Percentiles rank a stretch among this genome's conserved stretches.
Evolutionary conservation across 2,329 filamentous ascomycete species (phyloP).

Genomic region (Mycosphaerella arachidis): DNA sequence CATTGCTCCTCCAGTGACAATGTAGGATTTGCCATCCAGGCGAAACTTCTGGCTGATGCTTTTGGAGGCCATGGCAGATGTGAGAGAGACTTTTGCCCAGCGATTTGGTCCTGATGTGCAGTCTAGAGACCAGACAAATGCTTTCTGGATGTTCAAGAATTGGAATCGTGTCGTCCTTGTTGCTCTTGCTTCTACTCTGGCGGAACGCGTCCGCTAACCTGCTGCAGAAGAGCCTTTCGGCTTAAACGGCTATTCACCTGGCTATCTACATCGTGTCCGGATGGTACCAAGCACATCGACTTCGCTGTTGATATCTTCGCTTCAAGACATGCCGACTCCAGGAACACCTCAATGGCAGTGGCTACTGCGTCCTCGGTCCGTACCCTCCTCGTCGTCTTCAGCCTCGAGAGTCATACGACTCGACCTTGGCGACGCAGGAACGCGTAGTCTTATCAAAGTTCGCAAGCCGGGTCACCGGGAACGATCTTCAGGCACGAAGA

Average conservation of each 20-base stretch:
- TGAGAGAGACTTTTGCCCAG: no score
- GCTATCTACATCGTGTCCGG: background rate
- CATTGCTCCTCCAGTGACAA: constrained; percentile 28
- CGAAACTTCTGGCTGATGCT: constrained; percentile 20
- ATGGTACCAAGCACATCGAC: background rate
- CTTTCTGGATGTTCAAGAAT: background rate
- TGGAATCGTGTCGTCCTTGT: background rate
- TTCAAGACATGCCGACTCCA: background rate
- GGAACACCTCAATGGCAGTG: background rate
- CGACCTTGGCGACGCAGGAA: background rate
- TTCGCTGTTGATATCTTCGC: background rate
- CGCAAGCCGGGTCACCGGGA: constrained; percentile 2
- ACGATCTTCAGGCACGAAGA: background rate
- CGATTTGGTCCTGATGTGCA: background rate
- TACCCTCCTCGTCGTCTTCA: background rate
- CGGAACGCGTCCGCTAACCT: background rate
- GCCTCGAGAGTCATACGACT: background rate
- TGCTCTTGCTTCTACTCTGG: background rate
- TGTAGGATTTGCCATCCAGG: constrained; percentile 24
- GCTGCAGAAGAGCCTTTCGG: background rate
- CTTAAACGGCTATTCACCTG: background rate
- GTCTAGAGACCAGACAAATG: background rate
- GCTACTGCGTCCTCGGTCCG: background rate
- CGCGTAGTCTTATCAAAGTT: constrained; percentile 4
- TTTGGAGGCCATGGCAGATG: constrained; percentile 2